Evolutionary conservation across 2,329 filamentous ascomycete genomes (phyloP).

Genomic region (Fusarium sambucinum): DNA sequence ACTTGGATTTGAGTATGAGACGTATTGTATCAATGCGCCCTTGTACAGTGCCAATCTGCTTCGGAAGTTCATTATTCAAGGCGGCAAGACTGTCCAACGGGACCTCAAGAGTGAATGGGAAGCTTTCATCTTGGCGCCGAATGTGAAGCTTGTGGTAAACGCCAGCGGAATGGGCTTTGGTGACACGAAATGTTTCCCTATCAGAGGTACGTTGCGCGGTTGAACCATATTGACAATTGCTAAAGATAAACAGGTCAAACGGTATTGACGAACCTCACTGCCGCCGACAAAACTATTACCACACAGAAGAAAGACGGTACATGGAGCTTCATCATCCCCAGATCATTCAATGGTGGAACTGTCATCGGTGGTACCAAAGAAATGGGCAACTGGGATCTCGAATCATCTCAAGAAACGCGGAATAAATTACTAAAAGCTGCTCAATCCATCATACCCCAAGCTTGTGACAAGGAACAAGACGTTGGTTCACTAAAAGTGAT

Average conservation of each 20-base stretch:
- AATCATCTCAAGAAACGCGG: conserved; percentile 62
- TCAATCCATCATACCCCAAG: conserved; percentile 24
- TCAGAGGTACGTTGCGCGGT: conserved; percentile 42
- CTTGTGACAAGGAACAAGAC: conserved; percentile 1
- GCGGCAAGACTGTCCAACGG: conserved; percentile 47
- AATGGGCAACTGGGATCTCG: conserved; percentile 65
- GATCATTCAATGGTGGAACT: conserved; percentile 71
- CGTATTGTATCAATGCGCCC: conserved; percentile 67
- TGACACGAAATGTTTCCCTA: conserved; percentile 52
- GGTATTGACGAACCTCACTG: conserved; percentile 54
- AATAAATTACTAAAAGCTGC: conserved; percentile 44
- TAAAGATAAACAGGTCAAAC: conserved; percentile 49
- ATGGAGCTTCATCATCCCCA: conserved; percentile 73
- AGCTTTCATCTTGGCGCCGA: conserved; percentile 42
- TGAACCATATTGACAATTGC: rapidly evolving
- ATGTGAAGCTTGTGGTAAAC: conserved; percentile 50
- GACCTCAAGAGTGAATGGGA: conserved; percentile 52
- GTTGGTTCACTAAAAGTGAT: conserved; percentile 49
- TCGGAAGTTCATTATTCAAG: conserved; percentile 50
- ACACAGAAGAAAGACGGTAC: conserved; percentile 71
- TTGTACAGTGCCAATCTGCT: conserved; percentile 60
- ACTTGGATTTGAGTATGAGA: conserved; percentile 65
- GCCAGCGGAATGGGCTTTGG: conserved; percentile 53
- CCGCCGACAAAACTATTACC: conserved; percentile 61
- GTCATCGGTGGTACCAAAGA: conserved; percentile 76